These are phyloP conservation scores for Vigna trinervia DNA, from an alignment of 306 rosid species.

Conservation along the genomic window DNA sequence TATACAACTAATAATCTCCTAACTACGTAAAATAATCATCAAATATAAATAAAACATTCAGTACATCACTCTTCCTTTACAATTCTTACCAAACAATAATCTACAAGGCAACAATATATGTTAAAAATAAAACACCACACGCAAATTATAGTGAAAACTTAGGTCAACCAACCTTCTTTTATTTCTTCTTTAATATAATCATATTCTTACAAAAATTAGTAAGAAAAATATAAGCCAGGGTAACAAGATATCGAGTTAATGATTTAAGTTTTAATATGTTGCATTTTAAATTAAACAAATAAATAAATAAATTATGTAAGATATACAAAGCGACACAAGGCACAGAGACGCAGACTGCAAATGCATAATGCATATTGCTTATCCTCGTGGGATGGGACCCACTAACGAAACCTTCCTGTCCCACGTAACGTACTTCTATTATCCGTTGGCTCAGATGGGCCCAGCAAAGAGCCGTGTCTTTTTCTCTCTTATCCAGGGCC, in stretches of 20 bases:
- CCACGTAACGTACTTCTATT: constrained; percentile 38
- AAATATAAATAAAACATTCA: neutral
- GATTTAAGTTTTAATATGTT: neutral
- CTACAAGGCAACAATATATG: neutral
- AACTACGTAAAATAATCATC: neutral
- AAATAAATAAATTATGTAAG: neutral
- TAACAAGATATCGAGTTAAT: neutral
- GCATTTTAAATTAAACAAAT: neutral
- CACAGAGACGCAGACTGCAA: constrained; percentile 12
- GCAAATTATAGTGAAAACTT: constrained; percentile 32
- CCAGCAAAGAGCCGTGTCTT: constrained; percentile 35
- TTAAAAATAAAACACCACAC: neutral
- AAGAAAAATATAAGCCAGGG: neutral
- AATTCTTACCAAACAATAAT: constrained; percentile 2
- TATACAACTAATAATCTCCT: neutral
- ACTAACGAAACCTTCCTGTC: constrained; percentile 22
- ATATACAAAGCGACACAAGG: neutral
- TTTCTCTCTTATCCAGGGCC: constrained; percentile 31
- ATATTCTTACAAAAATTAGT: neutral
- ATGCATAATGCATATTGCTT: constrained; percentile 13
- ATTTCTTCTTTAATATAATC: neutral
- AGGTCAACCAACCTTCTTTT: constrained; percentile 38
- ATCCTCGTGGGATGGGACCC: constrained; percentile 46
- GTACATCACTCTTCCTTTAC: neutral
- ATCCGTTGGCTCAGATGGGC: constrained; percentile 17